Evolutionary conservation across 306 rosid genomes (phyloP).

Genomic region (Astragalus glycyphyllos): DNA sequence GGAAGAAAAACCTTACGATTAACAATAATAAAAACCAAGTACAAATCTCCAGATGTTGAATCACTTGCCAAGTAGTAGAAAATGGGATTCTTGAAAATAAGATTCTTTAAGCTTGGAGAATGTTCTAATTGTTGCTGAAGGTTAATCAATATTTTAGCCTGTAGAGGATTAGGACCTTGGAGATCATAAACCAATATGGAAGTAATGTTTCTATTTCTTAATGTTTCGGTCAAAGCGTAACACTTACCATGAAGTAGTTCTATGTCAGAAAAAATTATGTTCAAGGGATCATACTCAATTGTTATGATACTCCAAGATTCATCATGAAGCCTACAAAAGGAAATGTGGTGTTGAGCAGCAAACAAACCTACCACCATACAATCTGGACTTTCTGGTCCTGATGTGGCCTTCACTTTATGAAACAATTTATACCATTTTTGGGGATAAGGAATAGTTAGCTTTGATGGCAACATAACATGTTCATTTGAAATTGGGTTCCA

Average conservation of each 20-base stretch:
- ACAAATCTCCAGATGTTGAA: not conserved
- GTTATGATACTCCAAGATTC: not conserved
- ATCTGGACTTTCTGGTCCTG: not conserved
- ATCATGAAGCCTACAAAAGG: not conserved
- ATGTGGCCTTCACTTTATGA: not conserved
- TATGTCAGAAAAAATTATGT: not conserved
- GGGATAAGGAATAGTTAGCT: not conserved
- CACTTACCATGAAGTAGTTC: conserved; percentile 12
- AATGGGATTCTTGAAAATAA: not conserved
- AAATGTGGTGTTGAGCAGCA: not conserved
- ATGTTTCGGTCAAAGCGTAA: not conserved
- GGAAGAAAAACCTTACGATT: no score
- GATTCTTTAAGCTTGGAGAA: not conserved
- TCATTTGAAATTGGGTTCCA: conserved; percentile 6
- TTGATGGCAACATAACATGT: not conserved
- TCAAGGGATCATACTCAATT: not conserved
- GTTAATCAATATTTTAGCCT: not conserved
- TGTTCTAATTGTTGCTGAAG: not conserved
- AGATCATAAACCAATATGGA: conserved; percentile 6
- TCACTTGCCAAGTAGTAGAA: not conserved
- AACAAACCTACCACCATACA: not conserved
- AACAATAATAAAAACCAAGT: not conserved
- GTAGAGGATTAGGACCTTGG: not conserved
- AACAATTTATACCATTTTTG: not conserved
- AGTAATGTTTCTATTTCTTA: not conserved